These are phyloP conservation scores for Martensiomyces pterosporus DNA, from an alignment of 192 early-diverging fungal species.

Conservation along the genomic window DNA sequence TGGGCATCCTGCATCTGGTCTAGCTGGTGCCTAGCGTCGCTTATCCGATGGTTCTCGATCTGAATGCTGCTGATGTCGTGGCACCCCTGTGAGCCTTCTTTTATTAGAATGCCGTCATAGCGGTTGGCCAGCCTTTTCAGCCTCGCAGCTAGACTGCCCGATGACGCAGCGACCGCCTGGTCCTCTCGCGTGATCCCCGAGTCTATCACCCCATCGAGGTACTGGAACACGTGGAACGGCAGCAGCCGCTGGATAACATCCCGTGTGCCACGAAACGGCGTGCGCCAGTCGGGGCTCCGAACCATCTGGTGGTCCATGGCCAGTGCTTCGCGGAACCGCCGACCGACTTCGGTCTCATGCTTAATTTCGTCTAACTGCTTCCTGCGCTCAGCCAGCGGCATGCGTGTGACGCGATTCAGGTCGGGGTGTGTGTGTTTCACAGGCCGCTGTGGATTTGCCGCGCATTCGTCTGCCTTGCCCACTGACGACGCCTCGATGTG, in stretches of 20 bases:
- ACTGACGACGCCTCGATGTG: too few relatives aligned
- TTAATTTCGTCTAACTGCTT: constrained; percentile 10
- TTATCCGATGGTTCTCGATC: constrained; percentile 18
- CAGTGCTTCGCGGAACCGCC: constrained; percentile 50
- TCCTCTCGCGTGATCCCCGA: constrained; percentile 13
- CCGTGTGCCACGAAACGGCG: constrained; percentile 57
- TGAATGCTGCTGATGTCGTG: constrained; percentile 22
- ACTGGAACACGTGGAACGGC: constrained; percentile 73
- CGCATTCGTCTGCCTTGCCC: too few relatives aligned
- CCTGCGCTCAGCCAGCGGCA: constrained; percentile 16
- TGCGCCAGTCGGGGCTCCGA: constrained; percentile 51
- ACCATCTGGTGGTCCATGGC: constrained; percentile 51
- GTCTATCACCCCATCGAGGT: constrained; percentile 48
- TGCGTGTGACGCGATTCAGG: constrained; percentile 2
- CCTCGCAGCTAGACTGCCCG: constrained; percentile 2
- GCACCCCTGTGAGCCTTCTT: constrained; percentile 17
- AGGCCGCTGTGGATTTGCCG: too few relatives aligned
- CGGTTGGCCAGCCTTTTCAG: constrained; percentile 9
- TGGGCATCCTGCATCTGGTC: constrained; percentile 18
- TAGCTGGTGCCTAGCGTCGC: constrained; percentile 10
- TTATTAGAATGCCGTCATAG: constrained; percentile 12
- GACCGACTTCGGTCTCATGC: constrained; percentile 30
- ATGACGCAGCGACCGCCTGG: neutral
- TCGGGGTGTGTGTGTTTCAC: too few relatives aligned
- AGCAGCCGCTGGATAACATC: constrained; percentile 64